phyloP scores from a whole-genome alignment of 1,284 basidiomycete genomes.

The Sporisorium reilianum region DNA sequence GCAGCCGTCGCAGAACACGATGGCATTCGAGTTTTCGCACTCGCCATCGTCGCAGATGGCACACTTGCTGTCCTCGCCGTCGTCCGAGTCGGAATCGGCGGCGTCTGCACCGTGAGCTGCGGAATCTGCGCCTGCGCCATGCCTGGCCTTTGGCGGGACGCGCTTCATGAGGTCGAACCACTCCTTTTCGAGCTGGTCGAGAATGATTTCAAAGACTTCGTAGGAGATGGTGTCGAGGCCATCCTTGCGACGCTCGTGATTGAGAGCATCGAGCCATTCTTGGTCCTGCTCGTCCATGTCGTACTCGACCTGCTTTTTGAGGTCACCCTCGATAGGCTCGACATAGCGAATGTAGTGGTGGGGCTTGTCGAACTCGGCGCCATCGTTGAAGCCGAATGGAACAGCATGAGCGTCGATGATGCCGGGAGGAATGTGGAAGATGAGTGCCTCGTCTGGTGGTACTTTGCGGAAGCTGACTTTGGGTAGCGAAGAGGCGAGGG shows the following conservation, averaged over 20 bases:
- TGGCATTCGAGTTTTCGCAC: slow-evolving; percentile 98
- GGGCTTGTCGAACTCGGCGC: slow-evolving; percentile 79
- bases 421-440: slow-evolving; percentile 44
- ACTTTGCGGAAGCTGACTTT: slow-evolving; percentile 63
- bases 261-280: slow-evolving; percentile 91
- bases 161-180: slow-evolving; percentile 84
- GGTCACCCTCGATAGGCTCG: slow-evolving; percentile 91
- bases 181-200: slow-evolving; percentile 98
- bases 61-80: slow-evolving; percentile 76
- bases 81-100: slow-evolving; percentile 47
- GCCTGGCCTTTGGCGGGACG: slow-evolving; percentile 47
- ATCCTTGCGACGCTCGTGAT: slow-evolving; percentile 83
- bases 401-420: slow-evolving; percentile 56
- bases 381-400: slow-evolving; percentile 75
- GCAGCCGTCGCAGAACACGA: slow-evolving; percentile 99
- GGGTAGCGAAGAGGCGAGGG: slow-evolving; percentile 59
- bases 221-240: slow-evolving; percentile 76
- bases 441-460: slow-evolving; percentile 49
- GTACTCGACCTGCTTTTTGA: slow-evolving; percentile 94
- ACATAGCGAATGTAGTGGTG: slow-evolving; percentile 91
- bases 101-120: slow-evolving; percentile 34
- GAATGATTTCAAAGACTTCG: slow-evolving; percentile 93
- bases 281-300: slow-evolving; percentile 99
- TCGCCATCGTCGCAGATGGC: slow-evolving; percentile 98
- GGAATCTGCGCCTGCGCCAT: slow-evolving; percentile 27